Percentiles rank a stretch among this genome's conserved stretches.
These are phyloP conservation scores for Lizonia empirigonia DNA, from an alignment of 2,329 filamentous ascomycete genomes.

Conservation along the genomic window DNA sequence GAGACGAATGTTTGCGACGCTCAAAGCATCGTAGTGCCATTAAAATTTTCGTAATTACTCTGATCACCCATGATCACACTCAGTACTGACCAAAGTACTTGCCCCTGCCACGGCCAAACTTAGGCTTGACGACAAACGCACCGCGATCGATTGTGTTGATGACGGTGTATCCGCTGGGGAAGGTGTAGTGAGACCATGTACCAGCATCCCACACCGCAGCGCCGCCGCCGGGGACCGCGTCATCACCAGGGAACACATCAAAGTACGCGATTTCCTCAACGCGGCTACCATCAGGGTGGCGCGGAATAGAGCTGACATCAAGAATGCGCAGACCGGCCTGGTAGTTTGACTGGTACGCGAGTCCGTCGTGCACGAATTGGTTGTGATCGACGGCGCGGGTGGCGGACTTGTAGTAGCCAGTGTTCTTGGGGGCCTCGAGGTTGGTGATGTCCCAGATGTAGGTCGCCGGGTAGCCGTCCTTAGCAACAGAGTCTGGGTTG, in stretches of 20 bases:
- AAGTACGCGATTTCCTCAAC: slow-evolving; percentile 53
- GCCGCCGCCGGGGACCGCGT: slow-evolving; percentile 41
- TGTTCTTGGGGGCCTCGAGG: slow-evolving; percentile 45
- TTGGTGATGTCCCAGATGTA: slow-evolving; percentile 48
- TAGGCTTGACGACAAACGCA: slow-evolving; percentile 45
- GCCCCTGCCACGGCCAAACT: slow-evolving; percentile 33
- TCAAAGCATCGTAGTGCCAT: slow-evolving; percentile 1
- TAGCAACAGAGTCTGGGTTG: slow-evolving; percentile 35
- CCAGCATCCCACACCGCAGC: slow-evolving; percentile 50
- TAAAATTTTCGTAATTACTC: slow-evolving; percentile 1
- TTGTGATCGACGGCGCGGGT: slow-evolving; percentile 53
- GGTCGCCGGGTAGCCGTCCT: slow-evolving; percentile 44
- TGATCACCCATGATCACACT: not conserved
- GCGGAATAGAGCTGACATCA: slow-evolving; percentile 49
- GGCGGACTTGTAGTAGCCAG: slow-evolving; percentile 51
- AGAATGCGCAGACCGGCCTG: slow-evolving; percentile 52
- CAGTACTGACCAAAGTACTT: slow-evolving; percentile 31
- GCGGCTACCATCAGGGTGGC: slow-evolving; percentile 43
- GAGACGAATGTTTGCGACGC: not conserved
- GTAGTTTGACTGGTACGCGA: slow-evolving; percentile 53
- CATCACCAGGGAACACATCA: slow-evolving; percentile 51
- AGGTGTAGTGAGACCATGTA: slow-evolving; percentile 52
- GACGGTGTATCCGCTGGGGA: slow-evolving; percentile 51
- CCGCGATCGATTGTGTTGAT: slow-evolving; percentile 58
- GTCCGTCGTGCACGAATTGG: slow-evolving; percentile 52